These are phyloP conservation scores for Pulicaria dysenterica DNA, from an alignment of 129 eudicot species.

Conservation along the genomic window DNA sequence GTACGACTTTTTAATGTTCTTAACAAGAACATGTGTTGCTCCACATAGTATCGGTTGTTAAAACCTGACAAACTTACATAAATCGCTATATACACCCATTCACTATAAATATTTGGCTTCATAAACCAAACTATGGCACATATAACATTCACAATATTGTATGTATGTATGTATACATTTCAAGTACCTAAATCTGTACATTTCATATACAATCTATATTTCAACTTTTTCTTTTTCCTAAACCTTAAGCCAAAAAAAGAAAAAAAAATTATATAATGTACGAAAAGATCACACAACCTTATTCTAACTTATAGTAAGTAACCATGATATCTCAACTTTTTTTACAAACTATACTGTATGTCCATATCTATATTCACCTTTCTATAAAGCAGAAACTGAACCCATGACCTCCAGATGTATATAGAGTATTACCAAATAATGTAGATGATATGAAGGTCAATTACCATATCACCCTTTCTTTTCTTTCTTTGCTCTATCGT, in stretches of 20 bases:
- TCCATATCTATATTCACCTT: constrained; percentile 32
- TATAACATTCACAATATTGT: constrained; percentile 28
- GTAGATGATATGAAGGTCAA: constrained; percentile 13
- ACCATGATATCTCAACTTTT: constrained; percentile 34
- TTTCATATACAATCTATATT: constrained; percentile 32
- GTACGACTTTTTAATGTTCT: too few species aligned
- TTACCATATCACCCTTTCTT: not conserved
- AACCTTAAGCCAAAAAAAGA: not conserved
- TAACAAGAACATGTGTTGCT: too few species aligned
- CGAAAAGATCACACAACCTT: constrained; percentile 30
- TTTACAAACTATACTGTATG: constrained; percentile 38
- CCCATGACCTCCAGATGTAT: constrained; percentile 15
- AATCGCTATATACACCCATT: not conserved
- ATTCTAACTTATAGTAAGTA: constrained; percentile 35
- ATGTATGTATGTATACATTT: constrained; percentile 23
- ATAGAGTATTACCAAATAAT: not conserved
- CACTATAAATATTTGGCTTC: constrained; percentile 8
- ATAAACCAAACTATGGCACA: constrained; percentile 8
- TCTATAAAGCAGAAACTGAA: constrained; percentile 12
- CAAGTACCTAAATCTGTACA: constrained; percentile 31
- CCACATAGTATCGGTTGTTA: not conserved
- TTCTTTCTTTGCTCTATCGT: not conserved
- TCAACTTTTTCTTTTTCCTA: constrained; percentile 29
- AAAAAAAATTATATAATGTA: constrained; percentile 26
- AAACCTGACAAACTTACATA: not conserved